Percentiles rank a stretch among this genome's conserved stretches.
phyloP scores from a whole-genome alignment of 1,284 basidiomycete genomes.

The Phellopilus nigrolimitatus region DNA sequence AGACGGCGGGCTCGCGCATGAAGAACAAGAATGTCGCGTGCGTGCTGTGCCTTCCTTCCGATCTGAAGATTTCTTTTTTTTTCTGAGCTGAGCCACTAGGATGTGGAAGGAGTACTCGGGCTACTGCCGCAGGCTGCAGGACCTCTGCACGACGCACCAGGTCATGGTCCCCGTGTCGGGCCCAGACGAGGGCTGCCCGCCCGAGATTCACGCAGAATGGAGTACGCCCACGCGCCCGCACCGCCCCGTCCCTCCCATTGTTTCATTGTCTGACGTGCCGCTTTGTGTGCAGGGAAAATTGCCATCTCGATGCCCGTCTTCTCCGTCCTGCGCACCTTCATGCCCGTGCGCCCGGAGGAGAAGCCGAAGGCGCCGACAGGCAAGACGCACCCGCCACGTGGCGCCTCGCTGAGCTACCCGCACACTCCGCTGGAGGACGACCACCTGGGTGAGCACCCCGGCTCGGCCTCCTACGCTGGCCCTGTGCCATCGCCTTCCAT shows the following conservation, averaged over 20 bases:
- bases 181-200: constrained; percentile 11
- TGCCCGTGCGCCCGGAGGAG: constrained; percentile 19
- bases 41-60: not conserved
- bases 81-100: constrained; percentile 1
- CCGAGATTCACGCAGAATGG: constrained; percentile 16
- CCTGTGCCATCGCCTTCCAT: constrained; percentile 16
- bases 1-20: constrained; percentile 17
- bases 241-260: no score
- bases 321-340: constrained; percentile 11
- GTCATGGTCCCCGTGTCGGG: constrained; percentile 4
- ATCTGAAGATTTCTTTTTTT: not conserved
- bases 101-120: constrained; percentile 21
- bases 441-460: constrained; percentile 5
- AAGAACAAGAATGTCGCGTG: constrained; percentile 19
- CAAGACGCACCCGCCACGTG: not conserved
- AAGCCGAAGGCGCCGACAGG: constrained; percentile 10
- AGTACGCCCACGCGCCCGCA: no score
- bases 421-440: constrained; percentile 11
- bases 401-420: not conserved
- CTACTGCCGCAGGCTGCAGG: constrained; percentile 17
- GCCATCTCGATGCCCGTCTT: constrained; percentile 18
- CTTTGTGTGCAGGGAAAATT: constrained; percentile 19
- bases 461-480: constrained; percentile 9
- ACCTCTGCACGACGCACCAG: constrained; percentile 12
- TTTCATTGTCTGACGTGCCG: no score